Conservation (phyloP, 1,284 basidiomycete genomes). For the Trametes pubescens region DNA sequence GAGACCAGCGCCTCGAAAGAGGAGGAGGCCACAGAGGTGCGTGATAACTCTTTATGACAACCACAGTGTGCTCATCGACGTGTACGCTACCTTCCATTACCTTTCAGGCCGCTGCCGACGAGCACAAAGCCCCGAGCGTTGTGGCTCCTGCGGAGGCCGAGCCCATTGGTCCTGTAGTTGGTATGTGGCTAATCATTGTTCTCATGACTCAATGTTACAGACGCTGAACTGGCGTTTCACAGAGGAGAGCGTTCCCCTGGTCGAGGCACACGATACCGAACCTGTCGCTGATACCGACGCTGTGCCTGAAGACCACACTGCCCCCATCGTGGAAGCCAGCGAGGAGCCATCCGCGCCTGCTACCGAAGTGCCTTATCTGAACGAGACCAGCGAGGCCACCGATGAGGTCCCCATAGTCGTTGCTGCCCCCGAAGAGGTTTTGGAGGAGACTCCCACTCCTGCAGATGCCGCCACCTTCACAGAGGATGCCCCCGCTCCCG, state of each 20-base stretch:
- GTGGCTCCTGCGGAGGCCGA: conserved; percentile 6
- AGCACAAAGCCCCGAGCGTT: conserved; percentile 13
- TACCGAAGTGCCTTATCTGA: background rate
- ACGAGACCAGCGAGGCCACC: background rate
- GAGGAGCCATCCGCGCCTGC: conserved; percentile 6
- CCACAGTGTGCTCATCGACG: background rate
- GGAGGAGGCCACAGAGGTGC: conserved; percentile 4
- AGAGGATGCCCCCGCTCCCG: background rate
- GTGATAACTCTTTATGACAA: background rate
- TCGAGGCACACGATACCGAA: background rate
- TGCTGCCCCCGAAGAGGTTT: background rate
- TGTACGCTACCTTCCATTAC: background rate
- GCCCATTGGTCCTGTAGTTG: conserved; percentile 6
- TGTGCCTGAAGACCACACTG: conserved; percentile 7
- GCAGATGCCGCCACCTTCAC: background rate
- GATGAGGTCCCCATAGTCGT: background rate
- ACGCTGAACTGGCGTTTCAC: background rate
- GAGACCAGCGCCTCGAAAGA: conserved; percentile 1
- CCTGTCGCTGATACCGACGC: background rate
- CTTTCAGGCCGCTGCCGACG: background rate
- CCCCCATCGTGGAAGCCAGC: conserved; percentile 9
- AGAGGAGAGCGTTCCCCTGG: background rate
- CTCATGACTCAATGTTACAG: background rate
- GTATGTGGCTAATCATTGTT: conserved; percentile 18
- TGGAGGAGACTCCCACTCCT: background rate